These are phyloP conservation scores for Rubus parviflorus DNA, from an alignment of 306 rosid species.

Conservation along the genomic window DNA sequence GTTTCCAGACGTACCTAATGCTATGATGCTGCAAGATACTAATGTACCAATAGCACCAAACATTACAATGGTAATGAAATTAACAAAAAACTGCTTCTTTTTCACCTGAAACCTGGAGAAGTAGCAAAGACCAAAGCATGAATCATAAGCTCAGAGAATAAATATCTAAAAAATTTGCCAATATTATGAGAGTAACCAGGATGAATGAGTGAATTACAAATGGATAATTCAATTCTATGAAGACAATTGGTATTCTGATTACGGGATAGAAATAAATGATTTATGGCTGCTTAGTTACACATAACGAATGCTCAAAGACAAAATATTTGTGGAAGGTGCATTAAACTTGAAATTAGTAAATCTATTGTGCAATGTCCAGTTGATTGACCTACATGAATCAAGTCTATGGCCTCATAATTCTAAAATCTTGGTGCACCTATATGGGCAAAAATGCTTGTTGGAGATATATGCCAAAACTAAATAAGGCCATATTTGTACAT, in stretches of 20 bases:
- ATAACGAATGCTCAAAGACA: background rate
- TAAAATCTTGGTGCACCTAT: background rate
- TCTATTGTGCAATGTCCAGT: background rate
- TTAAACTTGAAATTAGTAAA: background rate
- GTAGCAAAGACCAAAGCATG: slow-evolving; percentile 25
- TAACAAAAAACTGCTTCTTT: slow-evolving; percentile 91
- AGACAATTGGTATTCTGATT: background rate
- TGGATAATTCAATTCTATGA: background rate
- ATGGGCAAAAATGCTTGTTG: background rate
- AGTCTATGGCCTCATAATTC: background rate
- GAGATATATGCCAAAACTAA: no score
- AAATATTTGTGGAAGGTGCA: background rate
- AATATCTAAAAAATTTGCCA: background rate
- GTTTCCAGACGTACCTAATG: slow-evolving; percentile 57
- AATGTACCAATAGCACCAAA: slow-evolving; percentile 96
- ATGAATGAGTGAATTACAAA: background rate
- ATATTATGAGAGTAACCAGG: background rate
- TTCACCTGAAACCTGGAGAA: slow-evolving; percentile 93
- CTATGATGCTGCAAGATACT: slow-evolving; percentile 69
- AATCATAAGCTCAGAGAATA: background rate
- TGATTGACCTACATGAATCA: background rate
- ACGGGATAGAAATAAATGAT: background rate
- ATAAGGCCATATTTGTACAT: background rate
- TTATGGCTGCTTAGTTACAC: background rate
- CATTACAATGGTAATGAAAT: slow-evolving; percentile 74